Percentiles rank a stretch among this genome's conserved stretches.
Conservation (phyloP, 108 stramenopile genomes). For the Nannochloropsis salina region DNA sequence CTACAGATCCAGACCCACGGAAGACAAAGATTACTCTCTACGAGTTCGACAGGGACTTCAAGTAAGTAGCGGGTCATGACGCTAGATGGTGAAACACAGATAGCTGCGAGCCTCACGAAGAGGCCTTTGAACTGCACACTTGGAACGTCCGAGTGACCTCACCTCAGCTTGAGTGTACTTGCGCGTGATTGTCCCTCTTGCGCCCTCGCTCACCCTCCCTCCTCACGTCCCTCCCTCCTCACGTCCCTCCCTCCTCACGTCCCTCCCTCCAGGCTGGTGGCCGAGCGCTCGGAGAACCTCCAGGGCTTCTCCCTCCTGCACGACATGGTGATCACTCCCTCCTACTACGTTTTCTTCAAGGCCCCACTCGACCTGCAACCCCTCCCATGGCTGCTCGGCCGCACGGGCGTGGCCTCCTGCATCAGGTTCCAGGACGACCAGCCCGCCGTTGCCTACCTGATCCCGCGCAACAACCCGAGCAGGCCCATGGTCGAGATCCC, state of each 20-base stretch:
- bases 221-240: neutral
- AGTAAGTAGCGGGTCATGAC: slow-evolving; percentile 16
- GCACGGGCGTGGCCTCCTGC: slow-evolving; percentile 27
- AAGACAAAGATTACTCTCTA: slow-evolving; percentile 47
- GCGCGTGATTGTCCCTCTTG: too few relatives aligned
- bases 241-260: neutral
- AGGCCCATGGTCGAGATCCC: slow-evolving; percentile 25
- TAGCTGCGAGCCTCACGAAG: neutral
- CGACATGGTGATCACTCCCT: slow-evolving; percentile 51
- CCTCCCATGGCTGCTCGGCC: slow-evolving; percentile 51
- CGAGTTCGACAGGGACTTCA: slow-evolving; percentile 42
- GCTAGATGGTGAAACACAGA: neutral
- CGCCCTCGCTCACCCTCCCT: neutral
- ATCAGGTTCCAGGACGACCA: slow-evolving; percentile 26
- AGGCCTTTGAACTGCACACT: neutral
- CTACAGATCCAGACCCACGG: slow-evolving; percentile 25
- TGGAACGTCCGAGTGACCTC: neutral
- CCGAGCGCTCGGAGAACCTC: neutral
- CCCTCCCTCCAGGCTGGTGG: neutral
- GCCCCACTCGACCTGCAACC: slow-evolving; percentile 42
- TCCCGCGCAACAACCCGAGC: slow-evolving; percentile 22
- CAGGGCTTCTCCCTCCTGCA: slow-evolving; percentile 41
- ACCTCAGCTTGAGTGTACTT: too few relatives aligned
- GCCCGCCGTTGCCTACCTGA: neutral
- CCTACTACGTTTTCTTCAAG: slow-evolving; percentile 54